Evolutionary conservation across 345 rosid species (phyloP), one percentile per base, ranked within the genome.

Genomic region (Microthlaspi erraticum): DNA sequence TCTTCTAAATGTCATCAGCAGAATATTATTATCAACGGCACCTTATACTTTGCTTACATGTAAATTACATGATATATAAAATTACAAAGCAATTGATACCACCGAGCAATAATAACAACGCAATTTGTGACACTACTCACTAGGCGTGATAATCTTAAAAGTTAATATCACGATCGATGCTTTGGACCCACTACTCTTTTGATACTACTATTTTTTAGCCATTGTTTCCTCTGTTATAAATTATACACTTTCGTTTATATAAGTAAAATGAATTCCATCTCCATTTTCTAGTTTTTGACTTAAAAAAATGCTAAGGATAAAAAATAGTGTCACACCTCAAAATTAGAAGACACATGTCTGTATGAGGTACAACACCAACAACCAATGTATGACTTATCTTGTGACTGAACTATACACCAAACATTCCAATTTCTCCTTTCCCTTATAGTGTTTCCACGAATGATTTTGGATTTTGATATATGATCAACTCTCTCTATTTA

Each of bases 111-210:
- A 18, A 61, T 61, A 75, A 54, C 62, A 68, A 53, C 16, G 8
- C 50, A 53, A 61, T 60, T 68, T 18, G 66, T 67, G 44, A 66
- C 54, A 73, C 58, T 72, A 68, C 43, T 44, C 59, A 68, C 38
- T 31, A 68, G 53, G 79, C 79, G 75, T 76, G 79, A 69, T 60
- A 49, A 55, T 55, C 60, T 69, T 38, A 69, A 76, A 76, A 75
- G 75, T 19, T 65, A 18, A 45, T 10, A 50, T 56, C 79, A 62
- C 71, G 59, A 63, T 76, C 19, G 5, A 33, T 63, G 32, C 46
- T 5, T 54, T 62, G 66, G 75, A 69, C 79, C 79, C 75, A 75
- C 70, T 37, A 9, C 46, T 62, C 69, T 53, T 55, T 45, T 4
- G 3, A 57, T 36, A 37, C 31, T 44, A 46, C 57, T 64, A 9